phyloP scores from a whole-genome alignment of 2,329 filamentous ascomycete genomes.

The Mycosphaerella sp. region DNA sequence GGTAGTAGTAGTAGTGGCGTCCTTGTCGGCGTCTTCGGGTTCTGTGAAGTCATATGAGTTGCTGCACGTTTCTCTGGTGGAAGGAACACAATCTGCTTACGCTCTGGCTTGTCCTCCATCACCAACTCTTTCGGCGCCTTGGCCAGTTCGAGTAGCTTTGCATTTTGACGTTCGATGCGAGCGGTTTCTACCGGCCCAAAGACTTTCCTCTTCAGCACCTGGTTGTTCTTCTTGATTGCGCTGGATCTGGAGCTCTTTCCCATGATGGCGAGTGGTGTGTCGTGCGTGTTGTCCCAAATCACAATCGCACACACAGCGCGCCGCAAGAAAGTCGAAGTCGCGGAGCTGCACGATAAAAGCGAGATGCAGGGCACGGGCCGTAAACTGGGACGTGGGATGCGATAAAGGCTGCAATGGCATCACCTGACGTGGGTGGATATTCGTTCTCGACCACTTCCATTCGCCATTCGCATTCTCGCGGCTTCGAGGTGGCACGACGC shows the following conservation, averaged over 20 bases:
- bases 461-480: no score
- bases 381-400: neutral
- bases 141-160: slow-evolving; percentile 76
- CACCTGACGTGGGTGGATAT: slow-evolving; percentile 1
- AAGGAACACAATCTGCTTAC: neutral
- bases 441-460: no score
- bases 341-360: neutral
- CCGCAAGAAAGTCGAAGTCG: neutral
- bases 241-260: slow-evolving; percentile 81
- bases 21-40: neutral
- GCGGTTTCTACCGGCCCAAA: slow-evolving; percentile 78
- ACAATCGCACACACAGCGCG: neutral
- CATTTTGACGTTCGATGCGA: slow-evolving; percentile 73
- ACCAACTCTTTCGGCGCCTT: slow-evolving; percentile 68
- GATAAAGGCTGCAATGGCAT: neutral
- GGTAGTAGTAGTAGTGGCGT: slow-evolving; percentile 1
- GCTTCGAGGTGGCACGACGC: no score
- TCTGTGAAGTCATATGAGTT: neutral
- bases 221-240: slow-evolving; percentile 74
- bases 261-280: slow-evolving; percentile 51
- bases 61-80: no score
- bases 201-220: slow-evolving; percentile 69
- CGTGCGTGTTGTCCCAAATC: neutral
- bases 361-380: neutral
- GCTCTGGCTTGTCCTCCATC: slow-evolving; percentile 40